Conservation (phyloP, 225 moss, liverwort and hornwort genomes). For the Thuidium tamariscinum region DNA sequence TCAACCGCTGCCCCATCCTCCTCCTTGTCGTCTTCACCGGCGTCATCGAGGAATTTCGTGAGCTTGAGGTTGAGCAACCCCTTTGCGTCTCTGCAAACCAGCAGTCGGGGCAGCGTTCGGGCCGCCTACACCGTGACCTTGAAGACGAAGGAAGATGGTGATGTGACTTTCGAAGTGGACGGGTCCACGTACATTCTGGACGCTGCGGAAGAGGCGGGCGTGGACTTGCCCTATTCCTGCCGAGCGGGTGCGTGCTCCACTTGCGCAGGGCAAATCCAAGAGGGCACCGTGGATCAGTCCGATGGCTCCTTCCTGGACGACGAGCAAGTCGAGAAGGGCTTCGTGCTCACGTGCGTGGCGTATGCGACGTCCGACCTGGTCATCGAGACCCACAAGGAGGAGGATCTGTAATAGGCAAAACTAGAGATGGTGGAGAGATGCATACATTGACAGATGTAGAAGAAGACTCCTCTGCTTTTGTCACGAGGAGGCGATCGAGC, state of each 20-base stretch:
- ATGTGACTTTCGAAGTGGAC: slow-evolving; percentile 26
- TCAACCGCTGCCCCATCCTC: neutral
- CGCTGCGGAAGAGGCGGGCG: slow-evolving; percentile 34
- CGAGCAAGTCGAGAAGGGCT: neutral
- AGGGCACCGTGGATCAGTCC: slow-evolving; percentile 34
- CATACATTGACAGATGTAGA: neutral
- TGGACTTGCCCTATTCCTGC: slow-evolving; percentile 48
- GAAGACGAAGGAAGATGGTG: slow-evolving; percentile 5
- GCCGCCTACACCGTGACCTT: slow-evolving; percentile 27
- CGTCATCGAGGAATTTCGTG: slow-evolving; percentile 7
- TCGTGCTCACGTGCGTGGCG: slow-evolving; percentile 43
- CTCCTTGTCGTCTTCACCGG: neutral
- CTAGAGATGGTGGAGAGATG: neutral
- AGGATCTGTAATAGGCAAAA: slow-evolving; percentile 8
- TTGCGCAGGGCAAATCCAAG: slow-evolving; percentile 18
- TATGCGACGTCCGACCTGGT: slow-evolving; percentile 36
- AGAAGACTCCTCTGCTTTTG: neutral
- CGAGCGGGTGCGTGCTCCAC: slow-evolving; percentile 46
- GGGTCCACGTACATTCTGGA: slow-evolving; percentile 25
- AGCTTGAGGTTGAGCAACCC: slow-evolving; percentile 4
- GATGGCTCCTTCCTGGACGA: slow-evolving; percentile 43
- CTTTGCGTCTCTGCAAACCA: neutral
- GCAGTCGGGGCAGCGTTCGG: slow-evolving; percentile 23
- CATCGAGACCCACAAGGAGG: slow-evolving; percentile 43
- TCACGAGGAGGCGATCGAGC: neutral